A percentile compares a stretch with the other conserved stretches of the same genome.
phyloP scores from a whole-genome alignment of 192 early-diverging fungal genomes.

The Coemansia guatemalensis region DNA sequence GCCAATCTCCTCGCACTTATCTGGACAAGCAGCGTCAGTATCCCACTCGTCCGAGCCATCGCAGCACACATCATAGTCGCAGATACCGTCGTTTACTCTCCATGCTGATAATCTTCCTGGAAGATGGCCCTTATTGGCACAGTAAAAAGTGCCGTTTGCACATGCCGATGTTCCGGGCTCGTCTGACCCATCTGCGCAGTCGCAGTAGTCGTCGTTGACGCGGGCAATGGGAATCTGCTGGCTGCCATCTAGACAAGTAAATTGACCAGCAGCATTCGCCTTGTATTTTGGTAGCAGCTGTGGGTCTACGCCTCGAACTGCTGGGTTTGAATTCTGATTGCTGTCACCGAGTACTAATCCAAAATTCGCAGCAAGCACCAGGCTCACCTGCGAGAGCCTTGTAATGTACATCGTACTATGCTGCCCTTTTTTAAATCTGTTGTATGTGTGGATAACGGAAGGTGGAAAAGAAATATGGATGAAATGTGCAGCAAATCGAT shows the following conservation, averaged over 20 bases:
- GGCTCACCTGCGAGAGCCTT: neutral
- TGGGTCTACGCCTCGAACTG: constrained; percentile 42
- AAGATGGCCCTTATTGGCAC: constrained; percentile 74
- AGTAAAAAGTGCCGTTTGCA: constrained; percentile 75
- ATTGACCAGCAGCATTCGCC: constrained; percentile 31
- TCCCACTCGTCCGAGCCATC: constrained; percentile 92
- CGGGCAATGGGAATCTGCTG: constrained; percentile 63
- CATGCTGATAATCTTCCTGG: constrained; percentile 64
- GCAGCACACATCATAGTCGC: constrained; percentile 88
- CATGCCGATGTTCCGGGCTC: constrained; percentile 97
- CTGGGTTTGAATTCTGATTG: neutral
- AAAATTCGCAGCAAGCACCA: neutral
- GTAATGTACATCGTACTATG: neutral
- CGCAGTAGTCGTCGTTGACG: constrained; percentile 98
- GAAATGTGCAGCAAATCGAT: neutral
- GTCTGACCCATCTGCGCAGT: constrained; percentile 92
- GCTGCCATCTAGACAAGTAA: constrained; percentile 75
- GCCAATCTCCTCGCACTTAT: constrained; percentile 72
- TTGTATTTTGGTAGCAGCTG: constrained; percentile 15
- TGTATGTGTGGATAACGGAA: neutral
- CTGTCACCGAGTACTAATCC: neutral
- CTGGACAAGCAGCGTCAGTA: constrained; percentile 58
- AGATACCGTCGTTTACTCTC: constrained; percentile 92
- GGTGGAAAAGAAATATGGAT: neutral
- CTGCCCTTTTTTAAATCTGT: neutral